Evolutionary conservation across 345 rosid species (phyloP), one percentile per base, ranked within the genome.

Genomic region (Citrus hindsii): DNA sequence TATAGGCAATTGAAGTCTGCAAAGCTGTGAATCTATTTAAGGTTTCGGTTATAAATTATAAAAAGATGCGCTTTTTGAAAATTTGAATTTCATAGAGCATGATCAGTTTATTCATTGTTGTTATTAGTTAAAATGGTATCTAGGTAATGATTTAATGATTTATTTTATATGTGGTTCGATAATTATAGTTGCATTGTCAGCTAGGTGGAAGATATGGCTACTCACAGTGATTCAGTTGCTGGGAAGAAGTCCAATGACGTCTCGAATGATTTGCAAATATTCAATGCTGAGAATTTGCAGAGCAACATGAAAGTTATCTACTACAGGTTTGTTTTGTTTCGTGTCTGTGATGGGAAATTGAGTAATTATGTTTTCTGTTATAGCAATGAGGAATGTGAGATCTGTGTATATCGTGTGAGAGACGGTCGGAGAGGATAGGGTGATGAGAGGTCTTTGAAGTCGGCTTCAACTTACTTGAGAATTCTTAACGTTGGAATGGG

Each of bases 251-350:
- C 92, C 37, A 88, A 84, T 66, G 97, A 90, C 8, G 80, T 77
- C 27, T 66, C 84, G 62, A 85, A 77, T 82, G 97, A 94, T 71
- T 78, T 94, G 64, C 93, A 88, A 25, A 92, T 84, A 65, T 90
- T 89, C 77, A 92, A 80, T 58, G 90, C 83, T 3, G 99, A 96
- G 88, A 90, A 96, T 87, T 67, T 94, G 78, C 99, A 92, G 80
- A 94, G 86, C 83, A 96, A 96, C 88, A 86, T 90, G 95, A 96
- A 94, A 91, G 84, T 92, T 33, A 85, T 94, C 60, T 95, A 92
- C 74, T 94, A 94, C 95, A 91, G 99, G 98, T 94, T 68, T 63
- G 82, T 81, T 94, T 68, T 60, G 81, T 81, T 87, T 82, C 38
- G 27, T 55, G 25, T 10, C 18, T 16, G 18, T 60, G 1, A 2